Evolutionary conservation across 768 basidiomycete genomes (phyloP), one percentile per base, ranked within the genome.

Genomic region (Mycena rebaudengoi): DNA sequence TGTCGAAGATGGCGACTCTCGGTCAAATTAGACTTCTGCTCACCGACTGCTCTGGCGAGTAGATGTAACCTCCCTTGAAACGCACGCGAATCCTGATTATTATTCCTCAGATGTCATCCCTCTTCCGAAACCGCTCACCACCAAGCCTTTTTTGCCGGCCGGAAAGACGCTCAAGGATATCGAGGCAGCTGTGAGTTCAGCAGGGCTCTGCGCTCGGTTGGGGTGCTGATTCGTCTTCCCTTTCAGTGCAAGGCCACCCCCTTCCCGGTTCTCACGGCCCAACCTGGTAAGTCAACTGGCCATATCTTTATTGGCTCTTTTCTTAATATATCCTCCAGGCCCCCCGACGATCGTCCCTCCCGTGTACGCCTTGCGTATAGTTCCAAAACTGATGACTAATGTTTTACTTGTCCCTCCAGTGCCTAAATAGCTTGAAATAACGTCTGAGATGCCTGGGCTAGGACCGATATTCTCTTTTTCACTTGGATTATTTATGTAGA

Each of bases 1-100:
- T 79, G 76, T 48, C 67, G n/a, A 79, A 79, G 64, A 55, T 79
- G 53, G 66, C 74, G 21, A 64, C 70, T 11, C 58, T 75, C n/a
- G 77, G 77, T 18, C 75, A 78, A 35, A 55, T 55, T 30, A 62
- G 62, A 13, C 5, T 25, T 12, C 18, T 52, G 13, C 55, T 78
- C 39, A 64, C 61, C 10, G 74, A 78, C 44, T 78, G 77, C 62
- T 74, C 76, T 16, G 70, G 63, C 40, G 52, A 60, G 29, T 48
- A 55, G 8, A 60, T 66, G 26, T 23, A 5, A 21, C 26, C 10
- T 40, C 26, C 39, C n/a, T 10, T 37, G 35, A 8, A 46, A 37
- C 20, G 59, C 69, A 10, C 25, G n/a, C 49, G 25, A 35, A 53
- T 55, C 39, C 30, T 45, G 21, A n/a, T 21, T 5, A 7, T 32